Base-by-base conservation (phyloP, 108 stramenopile genomes). In the Cyclotella atomus region DNA sequence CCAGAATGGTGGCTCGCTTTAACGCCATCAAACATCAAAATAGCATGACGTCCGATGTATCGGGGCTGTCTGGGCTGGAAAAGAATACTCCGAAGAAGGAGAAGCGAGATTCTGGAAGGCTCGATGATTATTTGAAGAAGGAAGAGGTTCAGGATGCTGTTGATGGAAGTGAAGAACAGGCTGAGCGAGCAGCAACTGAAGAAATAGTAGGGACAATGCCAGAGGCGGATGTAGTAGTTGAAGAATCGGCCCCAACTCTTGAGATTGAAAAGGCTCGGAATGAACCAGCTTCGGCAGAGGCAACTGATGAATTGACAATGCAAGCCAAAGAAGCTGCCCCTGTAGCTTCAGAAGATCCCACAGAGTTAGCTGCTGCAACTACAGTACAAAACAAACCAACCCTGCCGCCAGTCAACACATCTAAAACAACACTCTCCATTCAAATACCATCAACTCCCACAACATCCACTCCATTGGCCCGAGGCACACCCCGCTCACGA, bases 1-100 rank as follows among this genome's bases (percentile, higher is more conserved):
- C 78, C 59, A 72, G 72, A 71, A 59, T 72, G 66, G 36, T 71
- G 49, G 78, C 78, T 50, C 70, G 78, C 17, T 79, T 70, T 43
- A 56, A 67, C 8, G 68, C 53, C 15, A 64, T 55, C 69, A 67
- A 59, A 43, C 76, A 57, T 20, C 62, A 65, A 30, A 36, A 59
- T 1, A 60, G 20, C 14, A 61, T 23, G 32, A 46, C 30, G 33
- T 21, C 72, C 1, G 62, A 21, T 0, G 36, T 38, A 16, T 28
- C 53, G 27, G 62, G 41, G 1, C 7, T 44, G 35, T 57, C 56
- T 28, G 29, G 56, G 14, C 20, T 57, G 30, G 29, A 28, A 32
- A 10, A 9, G 21, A 23, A 24, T 23, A 23, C 52, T 23, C 21
- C 21, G 21, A n/a, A n/a, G 20, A 23, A 3, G 17, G 56, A 57